These are phyloP conservation scores for Neonectria hederae DNA, from an alignment of 2,329 filamentous ascomycete genomes.

Conservation along the genomic window DNA sequence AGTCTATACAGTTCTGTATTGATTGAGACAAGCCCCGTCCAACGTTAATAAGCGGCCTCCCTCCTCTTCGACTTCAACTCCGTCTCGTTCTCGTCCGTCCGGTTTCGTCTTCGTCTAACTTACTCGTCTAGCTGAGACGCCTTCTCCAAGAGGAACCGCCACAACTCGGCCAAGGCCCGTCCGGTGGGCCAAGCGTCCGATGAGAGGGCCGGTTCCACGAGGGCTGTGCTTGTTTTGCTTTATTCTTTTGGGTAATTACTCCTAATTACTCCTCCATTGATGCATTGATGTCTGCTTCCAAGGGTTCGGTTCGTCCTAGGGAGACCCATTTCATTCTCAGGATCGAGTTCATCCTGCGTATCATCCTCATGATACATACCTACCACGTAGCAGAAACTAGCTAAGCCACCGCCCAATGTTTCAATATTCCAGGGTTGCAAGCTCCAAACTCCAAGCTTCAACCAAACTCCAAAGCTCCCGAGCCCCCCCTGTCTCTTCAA, in stretches of 20 bases:
- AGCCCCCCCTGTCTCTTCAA: not conserved
- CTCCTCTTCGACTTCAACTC: not conserved
- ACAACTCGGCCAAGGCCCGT: not conserved
- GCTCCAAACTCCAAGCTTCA: not conserved
- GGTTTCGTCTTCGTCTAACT: constrained; percentile 9
- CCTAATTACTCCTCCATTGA: not conserved
- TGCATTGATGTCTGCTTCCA: not conserved
- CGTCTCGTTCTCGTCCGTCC: constrained; percentile 13
- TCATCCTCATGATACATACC: not conserved
- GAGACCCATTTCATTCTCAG: not conserved
- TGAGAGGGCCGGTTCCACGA: not conserved
- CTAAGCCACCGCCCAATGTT: constrained; percentile 4
- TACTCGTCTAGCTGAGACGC: constrained; percentile 13
- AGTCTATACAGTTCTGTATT: not conserved
- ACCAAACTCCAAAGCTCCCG: not conserved
- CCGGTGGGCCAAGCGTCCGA: not conserved
- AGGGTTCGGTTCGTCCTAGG: not conserved
- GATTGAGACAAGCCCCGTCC: not conserved
- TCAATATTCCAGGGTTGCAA: constrained; percentile 5
- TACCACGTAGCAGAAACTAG: not conserved
- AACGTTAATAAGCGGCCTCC: not conserved
- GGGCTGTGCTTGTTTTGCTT: not conserved
- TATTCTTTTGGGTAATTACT: not conserved
- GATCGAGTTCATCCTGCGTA: not conserved
- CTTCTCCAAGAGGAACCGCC: not conserved